Evolutionary conservation across 2,329 filamentous ascomycete species (phyloP), one percentile per base, ranked within the genome.

Genomic region (Microcyclospora tardicrescens): DNA sequence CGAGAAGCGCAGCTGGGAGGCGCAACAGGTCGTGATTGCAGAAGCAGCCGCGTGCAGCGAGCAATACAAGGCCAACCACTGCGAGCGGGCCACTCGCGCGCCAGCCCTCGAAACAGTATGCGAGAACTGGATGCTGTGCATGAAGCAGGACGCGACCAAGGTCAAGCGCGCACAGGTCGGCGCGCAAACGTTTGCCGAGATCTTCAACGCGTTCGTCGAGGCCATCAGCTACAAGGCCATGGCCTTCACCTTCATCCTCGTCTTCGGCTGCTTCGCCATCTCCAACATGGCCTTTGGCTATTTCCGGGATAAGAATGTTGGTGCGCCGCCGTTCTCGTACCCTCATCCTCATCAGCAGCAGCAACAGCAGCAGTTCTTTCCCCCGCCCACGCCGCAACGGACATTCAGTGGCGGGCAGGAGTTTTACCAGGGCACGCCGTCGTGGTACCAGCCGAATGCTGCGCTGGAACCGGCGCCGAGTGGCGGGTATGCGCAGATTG

Each of bases 191-290:
- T 82, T 95, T 56, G 89, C 89, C 1, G 77, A 85, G 55, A 93
- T 98, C 31, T 80, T 96, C 61, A 95, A 96, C 58, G 81, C 81
- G 53, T 95, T 96, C 59, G 79, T 93, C 4, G 85, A 93, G 51
- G 79, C 84, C 5, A 87, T 96, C 60, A 85, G 81, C 46, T 81
- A 84, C 61, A 95, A 95, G 61, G 74, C 77, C 10, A 79, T 83
- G 69, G 75, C 77, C 56, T 71, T 71, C 55, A 63, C 63, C 16
- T 57, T 61, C 30, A 45, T 68, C 36, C 40, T 71, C 37, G 58
- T 72, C 39, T 66, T 71, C 43, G 64, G 64, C 34, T 67, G 69
- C 48, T 68, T 77, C 37, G 66, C 69, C 33, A 62, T 73, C 42
- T 72, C 70, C 40, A 79, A 79, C 54, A 66, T 73, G 56, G 73